Conservation (phyloP, 495 filamentous ascomycete species). For the Haplographium delicatum region DNA sequence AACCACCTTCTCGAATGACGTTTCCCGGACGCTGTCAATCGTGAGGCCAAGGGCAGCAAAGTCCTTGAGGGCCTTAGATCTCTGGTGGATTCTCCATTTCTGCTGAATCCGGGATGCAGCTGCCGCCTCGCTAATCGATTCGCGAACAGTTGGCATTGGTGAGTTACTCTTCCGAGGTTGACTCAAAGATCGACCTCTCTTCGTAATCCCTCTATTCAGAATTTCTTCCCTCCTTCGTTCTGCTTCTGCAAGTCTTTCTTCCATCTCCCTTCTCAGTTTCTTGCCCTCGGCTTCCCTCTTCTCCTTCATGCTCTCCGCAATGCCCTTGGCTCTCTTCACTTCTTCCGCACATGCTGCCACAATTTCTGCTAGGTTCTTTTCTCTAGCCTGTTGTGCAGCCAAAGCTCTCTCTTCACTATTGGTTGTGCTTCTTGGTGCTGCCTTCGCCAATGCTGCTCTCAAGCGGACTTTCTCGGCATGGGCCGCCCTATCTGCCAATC, state of each 20-base stretch:
- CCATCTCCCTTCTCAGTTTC: slow-evolving; percentile 70
- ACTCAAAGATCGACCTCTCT: slow-evolving; percentile 40
- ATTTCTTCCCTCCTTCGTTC: slow-evolving; percentile 65
- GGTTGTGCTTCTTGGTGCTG: slow-evolving; percentile 50
- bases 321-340: slow-evolving; percentile 86
- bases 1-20: slow-evolving; percentile 78
- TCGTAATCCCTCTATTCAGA: slow-evolving; percentile 48
- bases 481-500: slow-evolving; percentile 86
- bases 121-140: slow-evolving; percentile 53
- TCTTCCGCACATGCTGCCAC: slow-evolving; percentile 92
- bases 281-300: slow-evolving; percentile 80
- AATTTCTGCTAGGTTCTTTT: slow-evolving; percentile 89
- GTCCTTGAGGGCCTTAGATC: slow-evolving; percentile 54
- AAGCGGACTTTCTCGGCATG: slow-evolving; percentile 97
- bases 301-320: slow-evolving; percentile 89
- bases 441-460: slow-evolving; percentile 80
- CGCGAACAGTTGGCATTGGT: slow-evolving; percentile 50
- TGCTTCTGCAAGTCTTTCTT: slow-evolving; percentile 82
- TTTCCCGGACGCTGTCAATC: slow-evolving; percentile 65
- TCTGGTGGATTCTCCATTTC: slow-evolving; percentile 62
- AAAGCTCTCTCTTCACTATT: slow-evolving; percentile 78
- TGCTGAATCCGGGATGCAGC: slow-evolving; percentile 72
- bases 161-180: slow-evolving; percentile 38
- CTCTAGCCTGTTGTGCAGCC: slow-evolving; percentile 85
- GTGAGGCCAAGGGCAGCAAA: slow-evolving; percentile 69